Evolutionary conservation across 768 basidiomycete genomes (phyloP), one percentile per base, ranked within the genome.

Genomic region (Neoboletus brunneissimus): DNA sequence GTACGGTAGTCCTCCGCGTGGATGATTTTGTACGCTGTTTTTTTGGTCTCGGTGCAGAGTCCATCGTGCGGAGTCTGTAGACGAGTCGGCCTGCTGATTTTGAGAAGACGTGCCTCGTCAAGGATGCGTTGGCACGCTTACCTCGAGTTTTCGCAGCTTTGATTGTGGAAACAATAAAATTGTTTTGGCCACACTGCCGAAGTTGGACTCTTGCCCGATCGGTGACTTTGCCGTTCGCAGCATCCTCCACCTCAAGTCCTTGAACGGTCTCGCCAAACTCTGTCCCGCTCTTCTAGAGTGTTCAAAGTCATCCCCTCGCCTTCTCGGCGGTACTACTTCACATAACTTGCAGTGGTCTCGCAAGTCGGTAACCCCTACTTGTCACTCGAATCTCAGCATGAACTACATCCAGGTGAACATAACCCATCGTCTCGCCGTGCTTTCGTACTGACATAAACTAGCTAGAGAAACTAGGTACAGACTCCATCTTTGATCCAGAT

Each of bases 381-480:
- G 48, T 38, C 23, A 37, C 15, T 46, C 38, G 13, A 16, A 55
- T 53, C 46, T 35, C 56, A 52, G 48, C 56, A 82, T 82, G 81
- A 84, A 83, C 63, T 84, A 84, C 70, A 82, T 84, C 55, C 82
- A 83, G 70, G 80, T 85, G 32, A 65, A 72, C 57, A 38, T 23
- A 20, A 13, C 8, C 20, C 20, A 31, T 57, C 35, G 40, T 48
- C 27, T 23, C 27, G 41, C 47, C 41, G 5, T 13, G 13, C 51
- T 15, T 41, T 35, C 16, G 18, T 52, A 23, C 58, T 62, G 31
- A 70, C 43, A 43, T 25, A 2, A n/a, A 60, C 16, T 62, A 94
- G 87, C 79, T 97, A 49, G 94, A 97, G 78, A 97, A 96, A 77
- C 78, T 97, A 62, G 94, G 91, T 71, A 63, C 49, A 29, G 18